These are phyloP conservation scores for Geranium brycei DNA, from an alignment of 345 rosid species.

Conservation along the genomic window DNA sequence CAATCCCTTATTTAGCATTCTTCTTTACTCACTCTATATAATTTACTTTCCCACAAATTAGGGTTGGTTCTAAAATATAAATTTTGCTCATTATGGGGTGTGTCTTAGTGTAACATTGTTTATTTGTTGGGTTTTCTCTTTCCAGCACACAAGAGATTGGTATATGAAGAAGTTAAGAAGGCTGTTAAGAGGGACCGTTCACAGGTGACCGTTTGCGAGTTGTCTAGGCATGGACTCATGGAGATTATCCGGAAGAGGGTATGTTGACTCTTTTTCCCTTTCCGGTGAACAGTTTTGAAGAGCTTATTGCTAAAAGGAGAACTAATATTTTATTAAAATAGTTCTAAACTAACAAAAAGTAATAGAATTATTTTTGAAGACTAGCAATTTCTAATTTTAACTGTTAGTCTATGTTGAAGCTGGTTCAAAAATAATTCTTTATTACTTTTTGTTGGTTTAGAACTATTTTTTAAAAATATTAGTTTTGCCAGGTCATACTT, in stretches of 20 bases:
- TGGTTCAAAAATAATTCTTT: too few species aligned
- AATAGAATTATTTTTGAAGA: too few species aligned
- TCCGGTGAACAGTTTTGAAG: not conserved
- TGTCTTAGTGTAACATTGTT: not conserved
- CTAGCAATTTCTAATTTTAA: too few species aligned
- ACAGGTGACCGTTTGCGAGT: slow-evolving; percentile 75
- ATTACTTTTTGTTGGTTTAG: too few species aligned
- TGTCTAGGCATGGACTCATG: slow-evolving; percentile 93
- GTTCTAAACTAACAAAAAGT: too few species aligned
- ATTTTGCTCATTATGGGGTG: not conserved
- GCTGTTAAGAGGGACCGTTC: slow-evolving; percentile 92
- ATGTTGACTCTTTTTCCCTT: slow-evolving; percentile 14
- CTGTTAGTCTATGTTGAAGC: too few species aligned
- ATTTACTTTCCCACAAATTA: too few species aligned
- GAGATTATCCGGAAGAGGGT: slow-evolving; percentile 98
- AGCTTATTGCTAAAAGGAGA: not conserved
- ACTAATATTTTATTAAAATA: too few species aligned
- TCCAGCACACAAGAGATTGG: slow-evolving; percentile 82
- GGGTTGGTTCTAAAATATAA: not conserved
- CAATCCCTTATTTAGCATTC: too few species aligned
- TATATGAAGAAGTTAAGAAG: slow-evolving; percentile 83
- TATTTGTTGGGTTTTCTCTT: slow-evolving; percentile 12
- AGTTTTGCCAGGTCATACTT: too few species aligned
- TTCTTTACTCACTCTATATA: not conserved
- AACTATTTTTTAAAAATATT: too few species aligned